These are phyloP conservation scores for Parasitella parasitica DNA, from an alignment of 371 early-diverging fungal species.

Conservation along the genomic window DNA sequence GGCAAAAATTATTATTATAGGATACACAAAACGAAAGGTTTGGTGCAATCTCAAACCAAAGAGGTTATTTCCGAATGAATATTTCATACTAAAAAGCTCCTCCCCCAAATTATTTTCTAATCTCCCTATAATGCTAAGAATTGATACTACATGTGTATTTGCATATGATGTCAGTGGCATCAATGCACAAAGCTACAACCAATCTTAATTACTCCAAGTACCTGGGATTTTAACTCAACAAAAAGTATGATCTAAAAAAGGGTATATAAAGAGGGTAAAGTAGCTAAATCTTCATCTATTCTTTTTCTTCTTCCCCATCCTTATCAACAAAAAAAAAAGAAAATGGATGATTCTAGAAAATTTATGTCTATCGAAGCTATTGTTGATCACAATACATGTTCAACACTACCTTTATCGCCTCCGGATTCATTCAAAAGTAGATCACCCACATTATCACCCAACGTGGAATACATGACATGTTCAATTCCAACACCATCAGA, in stretches of 20 bases:
- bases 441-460: conserved; percentile 19
- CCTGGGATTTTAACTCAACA: not conserved
- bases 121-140: too few species aligned
- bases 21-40: not conserved
- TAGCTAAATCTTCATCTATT: conserved; percentile 1
- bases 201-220: not conserved
- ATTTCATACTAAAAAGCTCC: not conserved
- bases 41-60: not conserved
- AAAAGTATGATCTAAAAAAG: not conserved
- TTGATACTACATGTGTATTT: not conserved
- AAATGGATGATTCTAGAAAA: conserved; percentile 26
- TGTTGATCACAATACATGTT: conserved; percentile 15
- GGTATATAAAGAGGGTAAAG: not conserved
- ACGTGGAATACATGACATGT: conserved; percentile 2
- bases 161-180: conserved; percentile 3
- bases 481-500: not conserved
- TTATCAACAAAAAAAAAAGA: not conserved
- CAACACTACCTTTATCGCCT: conserved; percentile 27
- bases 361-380: conserved; percentile 37
- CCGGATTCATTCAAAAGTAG: conserved; percentile 22
- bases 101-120: not conserved
- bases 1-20: not conserved
- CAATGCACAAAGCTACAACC: conserved; percentile 1
- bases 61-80: not conserved
- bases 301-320: not conserved